Conservation (phyloP, 2,329 filamentous ascomycete genomes). For the Lasiodiplodia gonubiensis region DNA sequence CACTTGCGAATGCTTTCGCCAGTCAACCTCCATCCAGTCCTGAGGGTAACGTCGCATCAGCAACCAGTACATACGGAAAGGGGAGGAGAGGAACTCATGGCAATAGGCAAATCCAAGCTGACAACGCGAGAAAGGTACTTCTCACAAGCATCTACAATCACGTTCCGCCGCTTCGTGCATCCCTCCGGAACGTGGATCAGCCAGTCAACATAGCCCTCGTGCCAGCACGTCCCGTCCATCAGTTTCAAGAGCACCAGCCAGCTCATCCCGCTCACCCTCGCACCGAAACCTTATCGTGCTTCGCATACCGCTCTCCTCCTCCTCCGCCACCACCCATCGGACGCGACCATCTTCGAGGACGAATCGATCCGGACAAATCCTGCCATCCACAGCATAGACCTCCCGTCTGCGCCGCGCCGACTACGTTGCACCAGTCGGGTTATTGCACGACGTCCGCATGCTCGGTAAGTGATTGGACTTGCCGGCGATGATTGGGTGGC, state of each 20-base stretch:
- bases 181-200: conserved; percentile 78
- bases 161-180: conserved; percentile 80
- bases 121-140: conserved; percentile 76
- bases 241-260: conserved; percentile 87
- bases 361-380: conserved; percentile 88
- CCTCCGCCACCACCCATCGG: conserved; percentile 88
- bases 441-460: too few species aligned
- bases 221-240: conserved; percentile 92
- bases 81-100: conserved; percentile 61
- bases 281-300: conserved; percentile 80
- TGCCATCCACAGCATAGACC: too few species aligned
- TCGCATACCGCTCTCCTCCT: conserved; percentile 76
- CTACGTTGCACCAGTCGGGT: too few species aligned
- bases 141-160: conserved; percentile 80
- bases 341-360: conserved; percentile 88
- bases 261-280: conserved; percentile 80
- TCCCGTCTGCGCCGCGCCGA: too few species aligned
- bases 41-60: conserved; percentile 37
- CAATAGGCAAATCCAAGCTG: conserved; percentile 77
- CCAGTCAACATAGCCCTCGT: conserved; percentile 88
- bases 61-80: conserved; percentile 13
- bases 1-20: conserved; percentile 67
- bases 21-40: conserved; percentile 76
- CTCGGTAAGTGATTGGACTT: too few species aligned
- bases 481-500: conserved; percentile 73